phyloP scores from a whole-genome alignment of 768 basidiomycete genomes.

The Lactarius tabidus region DNA sequence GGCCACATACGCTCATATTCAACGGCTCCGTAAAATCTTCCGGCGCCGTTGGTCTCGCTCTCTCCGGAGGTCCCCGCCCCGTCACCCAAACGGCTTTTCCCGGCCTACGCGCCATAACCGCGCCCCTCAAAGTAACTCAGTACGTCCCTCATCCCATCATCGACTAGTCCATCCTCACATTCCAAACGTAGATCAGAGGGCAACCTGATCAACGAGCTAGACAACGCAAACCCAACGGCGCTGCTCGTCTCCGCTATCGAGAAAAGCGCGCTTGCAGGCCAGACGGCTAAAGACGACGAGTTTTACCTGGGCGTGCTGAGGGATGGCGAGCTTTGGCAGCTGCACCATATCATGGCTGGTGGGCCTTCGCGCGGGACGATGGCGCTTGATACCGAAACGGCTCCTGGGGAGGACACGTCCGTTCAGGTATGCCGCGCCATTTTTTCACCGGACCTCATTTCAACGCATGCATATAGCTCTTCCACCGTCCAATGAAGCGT shows the following conservation, averaged over 20 bases:
- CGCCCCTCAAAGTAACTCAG: slow-evolving; percentile 31
- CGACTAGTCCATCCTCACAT: too few species aligned
- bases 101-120: too few species aligned
- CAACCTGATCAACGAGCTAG: too few species aligned
- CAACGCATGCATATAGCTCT: not conserved
- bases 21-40: too few species aligned
- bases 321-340: not conserved
- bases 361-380: slow-evolving; percentile 68
- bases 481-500: not conserved
- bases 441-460: not conserved
- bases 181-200: too few species aligned
- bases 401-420: slow-evolving; percentile 46
- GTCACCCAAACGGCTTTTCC: not conserved
- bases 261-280: too few species aligned
- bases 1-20: too few species aligned
- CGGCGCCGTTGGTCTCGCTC: too few species aligned
- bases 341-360: slow-evolving; percentile 62
- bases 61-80: too few species aligned
- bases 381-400: slow-evolving; percentile 50
- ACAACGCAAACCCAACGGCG: too few species aligned
- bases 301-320: too few species aligned
- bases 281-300: slow-evolving; percentile 10
- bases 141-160: too few species aligned
- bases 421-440: slow-evolving; percentile 41
- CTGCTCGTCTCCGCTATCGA: slow-evolving; percentile 29